Base-by-base conservation (phyloP, 768 basidiomycete species). In the Lentinula sp. region DNA sequence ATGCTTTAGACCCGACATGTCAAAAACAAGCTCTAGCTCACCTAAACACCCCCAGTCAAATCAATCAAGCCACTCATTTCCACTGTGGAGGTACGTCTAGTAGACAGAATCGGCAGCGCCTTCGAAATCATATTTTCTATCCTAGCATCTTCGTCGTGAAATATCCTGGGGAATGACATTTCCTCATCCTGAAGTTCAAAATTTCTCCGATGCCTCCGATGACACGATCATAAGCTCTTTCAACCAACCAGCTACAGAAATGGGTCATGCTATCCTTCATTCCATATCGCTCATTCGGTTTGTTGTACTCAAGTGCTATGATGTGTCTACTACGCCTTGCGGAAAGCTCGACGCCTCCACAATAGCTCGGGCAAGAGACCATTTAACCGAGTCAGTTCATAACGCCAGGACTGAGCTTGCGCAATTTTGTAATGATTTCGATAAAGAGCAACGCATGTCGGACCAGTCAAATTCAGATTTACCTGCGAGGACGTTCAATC, bases 31-130 rank as follows among this genome's bases (percentile, higher is more conserved):
- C 42, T 43, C 16, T 43, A n/a, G 42, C n/a, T 43, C 42, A 43
- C 16, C 16, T 21, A 10, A 37, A 15, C 13, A 35, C 37, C 28
- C 28, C 28, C 34, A 71, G 80, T 81, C 7, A 73, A 76, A 56
- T 72, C 73, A 7, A 71, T 81, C 15, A 77, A 76, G 40, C 76
- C 78, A 16, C 70, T 81, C 18, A 72, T 79, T 16, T 70, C 73
- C 18, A 76, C 73, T 5, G 71, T 80, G 10, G 80, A 81, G 58
- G 68, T 67, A 31, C 15, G 31, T n/a, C 13, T 2, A 34, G 9
- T 2, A 34, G 9, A 31, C 3, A 15, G 16, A 52, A 15, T n/a
- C 0, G 21, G 21, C 8, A 9, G 18, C 18, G 8, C 21, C 46
- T 48, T 16, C 13, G 10, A 4, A 52, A 16, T 32, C 21, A 52